These are phyloP conservation scores for Huntiella savannae DNA, from an alignment of 2,329 filamentous ascomycete genomes.

Conservation along the genomic window DNA sequence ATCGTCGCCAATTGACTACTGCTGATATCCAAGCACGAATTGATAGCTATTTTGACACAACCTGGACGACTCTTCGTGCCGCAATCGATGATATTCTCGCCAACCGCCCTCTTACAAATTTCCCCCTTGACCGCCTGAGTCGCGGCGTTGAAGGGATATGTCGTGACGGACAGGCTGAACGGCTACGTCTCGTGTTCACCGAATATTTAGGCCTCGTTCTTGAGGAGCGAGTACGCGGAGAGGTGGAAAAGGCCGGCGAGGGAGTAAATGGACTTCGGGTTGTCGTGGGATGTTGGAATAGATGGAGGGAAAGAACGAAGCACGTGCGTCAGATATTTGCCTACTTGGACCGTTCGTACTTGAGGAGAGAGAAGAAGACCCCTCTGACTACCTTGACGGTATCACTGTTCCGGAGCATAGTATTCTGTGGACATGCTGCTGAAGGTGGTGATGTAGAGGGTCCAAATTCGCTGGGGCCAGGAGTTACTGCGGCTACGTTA, in stretches of 20 bases:
- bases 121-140: constrained; percentile 77
- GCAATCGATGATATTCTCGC: constrained; percentile 45
- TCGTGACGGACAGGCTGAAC: constrained; percentile 50
- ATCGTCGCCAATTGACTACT: constrained; percentile 28
- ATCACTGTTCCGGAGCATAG: constrained; percentile 45
- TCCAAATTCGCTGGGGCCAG: constrained; percentile 8
- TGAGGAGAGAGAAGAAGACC: constrained; percentile 48
- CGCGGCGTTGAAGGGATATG: constrained; percentile 84
- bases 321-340: constrained; percentile 78
- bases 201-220: constrained; percentile 50
- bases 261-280: constrained; percentile 35
- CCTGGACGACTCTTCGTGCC: constrained; percentile 52
- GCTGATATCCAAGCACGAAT: too few relatives aligned
- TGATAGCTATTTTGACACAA: constrained; percentile 49
- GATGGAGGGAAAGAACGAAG: constrained; percentile 42
- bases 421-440: constrained; percentile 20
- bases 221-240: constrained; percentile 35
- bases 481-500: constrained; percentile 39
- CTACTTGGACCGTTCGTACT: constrained; percentile 78
- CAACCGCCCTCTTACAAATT: constrained; percentile 14
- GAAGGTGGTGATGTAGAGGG: constrained; percentile 9
- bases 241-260: constrained; percentile 30
- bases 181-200: constrained; percentile 48
- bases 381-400: constrained; percentile 19
- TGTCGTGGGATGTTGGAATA: constrained; percentile 50